These are phyloP conservation scores for Linnemannia exigua DNA, from an alignment of 192 early-diverging fungal genomes.

Conservation along the genomic window DNA sequence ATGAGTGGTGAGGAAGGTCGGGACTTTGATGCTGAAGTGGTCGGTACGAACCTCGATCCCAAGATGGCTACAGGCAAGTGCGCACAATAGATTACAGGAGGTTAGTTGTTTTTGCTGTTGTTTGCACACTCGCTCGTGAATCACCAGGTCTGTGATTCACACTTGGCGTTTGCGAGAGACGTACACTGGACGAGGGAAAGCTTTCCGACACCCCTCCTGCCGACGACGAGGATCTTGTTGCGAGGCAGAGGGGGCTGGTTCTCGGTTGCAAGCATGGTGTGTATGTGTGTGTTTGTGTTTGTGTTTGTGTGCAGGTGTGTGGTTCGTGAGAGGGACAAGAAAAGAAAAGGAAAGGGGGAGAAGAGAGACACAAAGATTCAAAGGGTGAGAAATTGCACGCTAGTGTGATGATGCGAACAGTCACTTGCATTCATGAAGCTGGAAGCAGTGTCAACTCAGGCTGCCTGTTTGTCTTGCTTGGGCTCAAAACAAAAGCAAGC, in stretches of 20 bases:
- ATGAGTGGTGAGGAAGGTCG: constrained; percentile 48
- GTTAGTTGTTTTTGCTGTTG: constrained; percentile 18
- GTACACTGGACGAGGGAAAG: constrained; percentile 68
- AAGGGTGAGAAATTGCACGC: not conserved
- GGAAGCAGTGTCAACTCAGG: constrained; percentile 6
- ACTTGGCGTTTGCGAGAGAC: not conserved
- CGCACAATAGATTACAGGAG: not conserved
- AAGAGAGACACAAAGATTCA: not conserved
- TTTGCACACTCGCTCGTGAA: not conserved
- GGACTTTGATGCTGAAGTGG: constrained; percentile 48
- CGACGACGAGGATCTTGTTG: constrained; percentile 73
- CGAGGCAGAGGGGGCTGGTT: constrained; percentile 27
- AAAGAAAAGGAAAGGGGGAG: not conserved
- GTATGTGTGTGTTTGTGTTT: not conserved
- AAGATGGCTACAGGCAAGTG: constrained; percentile 33
- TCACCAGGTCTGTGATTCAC: not conserved
- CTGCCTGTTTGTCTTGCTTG: not conserved
- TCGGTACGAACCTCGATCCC: constrained; percentile 53
- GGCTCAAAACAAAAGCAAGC: not conserved
- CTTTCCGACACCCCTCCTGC: constrained; percentile 64
- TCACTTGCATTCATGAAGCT: not conserved
- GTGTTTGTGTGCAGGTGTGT: not conserved
- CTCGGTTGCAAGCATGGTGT: constrained; percentile 17
- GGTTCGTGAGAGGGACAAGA: not conserved
- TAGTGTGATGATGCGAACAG: not conserved